These are phyloP conservation scores for Globisporangium radiosum DNA, from an alignment of 352 stramenopile genomes.

Conservation along the genomic window DNA sequence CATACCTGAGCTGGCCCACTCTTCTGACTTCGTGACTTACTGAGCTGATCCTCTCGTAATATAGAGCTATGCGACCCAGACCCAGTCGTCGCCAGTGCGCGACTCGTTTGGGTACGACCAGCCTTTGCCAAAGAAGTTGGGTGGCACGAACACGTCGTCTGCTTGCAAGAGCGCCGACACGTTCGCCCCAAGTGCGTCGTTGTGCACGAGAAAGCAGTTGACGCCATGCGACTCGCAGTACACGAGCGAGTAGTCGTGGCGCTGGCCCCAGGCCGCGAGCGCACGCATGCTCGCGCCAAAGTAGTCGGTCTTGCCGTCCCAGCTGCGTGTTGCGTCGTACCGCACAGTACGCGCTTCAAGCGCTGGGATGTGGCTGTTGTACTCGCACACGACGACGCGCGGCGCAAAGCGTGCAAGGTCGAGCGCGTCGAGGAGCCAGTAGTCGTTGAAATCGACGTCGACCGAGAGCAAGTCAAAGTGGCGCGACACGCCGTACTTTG, in stretches of 20 bases:
- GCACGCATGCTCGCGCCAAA: conserved; percentile 56
- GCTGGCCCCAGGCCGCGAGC: conserved; percentile 31
- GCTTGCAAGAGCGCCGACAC: conserved; percentile 30
- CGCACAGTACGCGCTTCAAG: conserved; percentile 35
- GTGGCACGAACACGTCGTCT: conserved; percentile 32
- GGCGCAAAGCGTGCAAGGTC: conserved; percentile 35
- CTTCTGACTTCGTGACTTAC: neutral
- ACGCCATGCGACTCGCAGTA: conserved; percentile 76
- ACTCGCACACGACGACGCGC: conserved; percentile 52
- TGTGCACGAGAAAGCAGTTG: conserved; percentile 63
- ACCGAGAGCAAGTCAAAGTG: conserved; percentile 62
- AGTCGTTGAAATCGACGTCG: conserved; percentile 77
- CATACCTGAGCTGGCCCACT: neutral
- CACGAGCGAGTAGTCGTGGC: conserved; percentile 56
- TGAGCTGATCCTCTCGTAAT: neutral
- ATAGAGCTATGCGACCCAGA: conserved; percentile 17
- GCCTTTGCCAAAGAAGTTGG: conserved; percentile 67
- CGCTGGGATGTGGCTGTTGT: conserved; percentile 51
- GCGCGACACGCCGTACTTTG: conserved; percentile 30
- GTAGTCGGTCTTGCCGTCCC: conserved; percentile 43
- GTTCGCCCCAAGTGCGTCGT: conserved; percentile 31
- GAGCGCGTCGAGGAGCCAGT: conserved; percentile 54
- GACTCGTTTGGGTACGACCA: conserved; percentile 41
- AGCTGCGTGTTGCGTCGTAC: conserved; percentile 32
- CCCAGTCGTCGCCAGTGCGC: conserved; percentile 34